These are phyloP conservation scores for Halenospora varia DNA, from an alignment of 495 filamentous ascomycete species.

Conservation along the genomic window DNA sequence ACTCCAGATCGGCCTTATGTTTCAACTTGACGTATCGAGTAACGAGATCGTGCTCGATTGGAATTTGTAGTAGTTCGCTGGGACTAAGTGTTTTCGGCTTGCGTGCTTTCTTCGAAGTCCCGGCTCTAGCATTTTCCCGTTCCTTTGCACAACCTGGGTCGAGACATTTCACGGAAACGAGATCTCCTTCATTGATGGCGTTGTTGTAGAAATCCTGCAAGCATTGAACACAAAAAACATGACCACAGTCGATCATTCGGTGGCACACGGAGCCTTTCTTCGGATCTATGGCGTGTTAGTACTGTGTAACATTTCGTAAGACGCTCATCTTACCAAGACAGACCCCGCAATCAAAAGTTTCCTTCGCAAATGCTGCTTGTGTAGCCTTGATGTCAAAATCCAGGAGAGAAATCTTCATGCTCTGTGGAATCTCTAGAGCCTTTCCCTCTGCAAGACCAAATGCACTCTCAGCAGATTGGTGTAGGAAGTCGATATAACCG, in stretches of 20 bases:
- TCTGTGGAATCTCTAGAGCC: constrained; percentile 47
- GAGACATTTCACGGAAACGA: constrained; percentile 72
- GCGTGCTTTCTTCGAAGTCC: constrained; percentile 25
- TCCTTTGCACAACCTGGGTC: constrained; percentile 71
- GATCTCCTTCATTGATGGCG: constrained; percentile 80
- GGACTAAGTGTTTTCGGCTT: constrained; percentile 66
- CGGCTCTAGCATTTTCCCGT: constrained; percentile 27
- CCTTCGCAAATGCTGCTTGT: constrained; percentile 69
- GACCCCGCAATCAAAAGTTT: constrained; percentile 85
- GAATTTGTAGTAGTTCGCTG: constrained; percentile 84
- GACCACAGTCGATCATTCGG: constrained; percentile 69
- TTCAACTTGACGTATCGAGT: constrained; percentile 85
- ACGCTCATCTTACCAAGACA: constrained; percentile 49
- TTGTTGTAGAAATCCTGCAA: constrained; percentile 85
- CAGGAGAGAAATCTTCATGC: constrained; percentile 68
- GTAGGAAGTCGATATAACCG: constrained; percentile 81
- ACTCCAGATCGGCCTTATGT: constrained; percentile 85
- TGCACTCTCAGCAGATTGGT: constrained; percentile 69
- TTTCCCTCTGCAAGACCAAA: constrained; percentile 66
- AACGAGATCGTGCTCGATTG: constrained; percentile 65
- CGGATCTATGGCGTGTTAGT: constrained; percentile 49
- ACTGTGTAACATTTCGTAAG: neutral
- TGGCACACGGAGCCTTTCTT: constrained; percentile 87
- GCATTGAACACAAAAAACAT: constrained; percentile 86
- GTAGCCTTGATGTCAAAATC: constrained; percentile 75